A percentile compares a stretch with the other conserved stretches of the same genome.
Evolutionary conservation across 176 grass and related monocot species (phyloP).

Genomic region (Neostapfia colusana): DNA sequence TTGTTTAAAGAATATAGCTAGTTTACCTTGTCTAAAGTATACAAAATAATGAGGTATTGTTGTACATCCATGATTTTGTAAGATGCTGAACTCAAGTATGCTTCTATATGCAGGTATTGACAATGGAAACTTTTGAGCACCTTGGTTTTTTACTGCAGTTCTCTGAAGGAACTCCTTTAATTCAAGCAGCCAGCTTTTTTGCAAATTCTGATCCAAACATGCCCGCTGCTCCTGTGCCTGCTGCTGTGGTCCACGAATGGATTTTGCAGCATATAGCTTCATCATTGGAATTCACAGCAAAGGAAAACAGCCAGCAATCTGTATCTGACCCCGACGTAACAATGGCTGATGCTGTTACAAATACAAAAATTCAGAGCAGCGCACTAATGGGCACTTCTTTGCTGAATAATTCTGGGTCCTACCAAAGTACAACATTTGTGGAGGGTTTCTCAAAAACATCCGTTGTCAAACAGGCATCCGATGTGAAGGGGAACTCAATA

Average conservation of each 20-base stretch:
- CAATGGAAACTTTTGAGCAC: constrained; percentile 84
- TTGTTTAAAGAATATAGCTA: no score
- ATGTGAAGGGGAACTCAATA: constrained; percentile 93
- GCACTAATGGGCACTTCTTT: constrained; percentile 38
- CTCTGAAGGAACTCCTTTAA: constrained; percentile 75
- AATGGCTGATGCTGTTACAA: constrained; percentile 76
- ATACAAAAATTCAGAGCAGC: constrained; percentile 52
- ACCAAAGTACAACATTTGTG: constrained; percentile 70
- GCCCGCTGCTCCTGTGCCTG: constrained; percentile 84
- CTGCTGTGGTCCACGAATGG: constrained; percentile 83
- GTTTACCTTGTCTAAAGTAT: no score
- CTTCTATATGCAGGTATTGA: constrained; percentile 70
- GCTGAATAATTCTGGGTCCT: constrained; percentile 63
- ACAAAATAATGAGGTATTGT: no score
- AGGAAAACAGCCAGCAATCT: constrained; percentile 54
- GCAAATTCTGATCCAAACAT: constrained; percentile 97
- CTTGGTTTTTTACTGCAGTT: constrained; percentile 86
- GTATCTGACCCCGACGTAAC: constrained; percentile 72
- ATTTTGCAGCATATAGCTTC: constrained; percentile 75
- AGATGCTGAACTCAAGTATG: no score
- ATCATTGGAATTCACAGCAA: constrained; percentile 58
- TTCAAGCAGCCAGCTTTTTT: constrained; percentile 83
- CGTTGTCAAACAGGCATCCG: constrained; percentile 75
- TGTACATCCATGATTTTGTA: no score
- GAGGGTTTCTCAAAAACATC: constrained; percentile 97